Conservation (phyloP, 805 yeast species). For the Metschnikowia gruessii region DNA sequence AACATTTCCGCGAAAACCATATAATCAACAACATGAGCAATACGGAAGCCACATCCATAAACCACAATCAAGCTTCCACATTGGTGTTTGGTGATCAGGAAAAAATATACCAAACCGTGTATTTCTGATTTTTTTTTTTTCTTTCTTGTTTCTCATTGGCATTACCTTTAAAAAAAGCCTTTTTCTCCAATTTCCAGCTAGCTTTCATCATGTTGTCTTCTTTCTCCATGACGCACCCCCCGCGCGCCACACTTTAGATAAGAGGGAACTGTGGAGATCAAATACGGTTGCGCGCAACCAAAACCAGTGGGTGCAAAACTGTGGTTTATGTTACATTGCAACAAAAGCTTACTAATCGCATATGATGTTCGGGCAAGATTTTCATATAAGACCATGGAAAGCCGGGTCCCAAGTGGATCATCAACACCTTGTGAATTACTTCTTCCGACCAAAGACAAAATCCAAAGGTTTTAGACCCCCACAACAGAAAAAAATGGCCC, state of each 20-base stretch:
- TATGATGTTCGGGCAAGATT: background rate
- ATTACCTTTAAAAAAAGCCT: too few relatives aligned
- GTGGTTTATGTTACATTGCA: conserved; percentile 5
- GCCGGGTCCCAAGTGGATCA: background rate
- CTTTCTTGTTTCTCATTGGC: background rate
- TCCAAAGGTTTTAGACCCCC: background rate
- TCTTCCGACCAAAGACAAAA: background rate
- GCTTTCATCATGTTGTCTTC: background rate
- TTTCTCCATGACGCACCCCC: background rate
- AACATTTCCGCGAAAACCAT: too few relatives aligned
- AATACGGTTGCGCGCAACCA: background rate
- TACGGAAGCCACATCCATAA: too few relatives aligned
- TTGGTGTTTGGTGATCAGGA: too few relatives aligned
- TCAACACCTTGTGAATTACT: background rate
- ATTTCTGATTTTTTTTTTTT: too few relatives aligned
- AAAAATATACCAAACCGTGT: too few relatives aligned
- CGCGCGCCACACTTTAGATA: background rate
- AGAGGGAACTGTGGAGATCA: conserved; percentile 1
- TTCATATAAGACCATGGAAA: background rate
- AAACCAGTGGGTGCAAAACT: conserved; percentile 1
- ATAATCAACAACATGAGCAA: too few relatives aligned
- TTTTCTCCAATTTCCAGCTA: too few relatives aligned
- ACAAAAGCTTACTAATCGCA: conserved; percentile 5
- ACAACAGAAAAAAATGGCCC: conserved; percentile 3
- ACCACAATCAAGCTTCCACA: too few relatives aligned